These are phyloP conservation scores for Eucalyptus viminalis DNA, from an alignment of 345 rosid species.

Conservation along the genomic window DNA sequence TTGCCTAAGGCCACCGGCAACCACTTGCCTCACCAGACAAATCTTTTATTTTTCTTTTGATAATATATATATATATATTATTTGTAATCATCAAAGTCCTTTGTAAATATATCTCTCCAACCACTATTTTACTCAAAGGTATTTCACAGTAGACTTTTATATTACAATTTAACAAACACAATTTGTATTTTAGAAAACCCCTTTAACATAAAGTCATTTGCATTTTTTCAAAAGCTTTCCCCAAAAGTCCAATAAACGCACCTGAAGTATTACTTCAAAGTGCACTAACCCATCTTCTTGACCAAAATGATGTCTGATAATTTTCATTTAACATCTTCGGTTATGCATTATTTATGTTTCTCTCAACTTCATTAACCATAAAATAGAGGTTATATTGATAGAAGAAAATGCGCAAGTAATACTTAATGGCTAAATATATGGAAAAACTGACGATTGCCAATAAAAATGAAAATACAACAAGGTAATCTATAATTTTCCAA, in stretches of 20 bases:
- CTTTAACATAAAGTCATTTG: too few relatives aligned
- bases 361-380: neutral
- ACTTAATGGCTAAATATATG: neutral
- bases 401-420: neutral
- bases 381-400: neutral
- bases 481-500: neutral
- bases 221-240: too few relatives aligned
- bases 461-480: neutral
- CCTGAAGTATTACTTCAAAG: too few relatives aligned
- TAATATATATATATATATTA: too few relatives aligned
- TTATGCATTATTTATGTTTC: neutral
- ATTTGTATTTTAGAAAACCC: accelerated
- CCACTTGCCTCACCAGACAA: too few relatives aligned
- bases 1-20: accelerated
- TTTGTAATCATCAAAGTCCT: too few relatives aligned
- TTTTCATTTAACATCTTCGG: neutral
- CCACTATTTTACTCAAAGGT: too few relatives aligned
- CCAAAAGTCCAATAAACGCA: too few relatives aligned
- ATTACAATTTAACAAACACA: too few relatives aligned
- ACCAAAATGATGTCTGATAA: neutral
- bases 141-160: accelerated
- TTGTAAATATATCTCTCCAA: too few relatives aligned
- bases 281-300: neutral
- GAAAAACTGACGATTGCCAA: neutral
- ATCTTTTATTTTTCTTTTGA: too few relatives aligned